Base-by-base conservation (phyloP, 768 basidiomycete species). In the Leucosporidium yakuticum region DNA sequence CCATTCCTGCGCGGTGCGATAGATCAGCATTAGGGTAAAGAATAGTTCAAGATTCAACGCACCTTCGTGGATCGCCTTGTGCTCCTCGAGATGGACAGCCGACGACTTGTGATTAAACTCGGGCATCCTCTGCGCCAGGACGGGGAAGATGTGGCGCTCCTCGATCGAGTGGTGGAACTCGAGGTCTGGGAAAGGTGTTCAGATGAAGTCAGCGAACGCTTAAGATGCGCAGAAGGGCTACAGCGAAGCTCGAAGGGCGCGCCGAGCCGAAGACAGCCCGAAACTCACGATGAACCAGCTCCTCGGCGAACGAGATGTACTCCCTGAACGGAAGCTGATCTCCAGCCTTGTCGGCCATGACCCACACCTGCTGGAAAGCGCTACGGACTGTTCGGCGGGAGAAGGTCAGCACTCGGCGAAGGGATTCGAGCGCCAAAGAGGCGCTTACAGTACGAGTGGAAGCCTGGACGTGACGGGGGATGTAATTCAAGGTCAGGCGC, bases 321-420 rank as follows among this genome's bases (percentile, higher is more conserved):
- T 68, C 70, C 8, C 23, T 25, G 0, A 68, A 44, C 2, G 64
- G 15, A 15, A 67, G 62, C 39, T 32, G 53, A 78, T 95, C 91
- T 56, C 85, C 82, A 76, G 91, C 94, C 31, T 87, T 85, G 81
- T 96, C 97, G n/a, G 85, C 84, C 11, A 86, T 88, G 20, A 82
- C 80, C 32, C 86, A 84, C 29, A 97, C 81, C 27, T 82, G 83
- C 59, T 85, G 84, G 65, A 87, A 71, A 4, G 67, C 47, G 14
- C 39, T 44, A 44, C 51, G 34, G 23, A 4, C 70, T n/a, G 64
- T 63, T 57, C 60, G 59, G 8, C 5, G 47, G n/a, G 12, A 11
- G 32, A 12, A 44, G 32, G 36, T 25, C 39, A 15, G 25, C 44
- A 1, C 49, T 32, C 15, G 4, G 21, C 17, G 25, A 27, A 27